A percentile compares a stretch with the other conserved stretches of the same genome.
Conservation (phyloP, 2,329 filamentous ascomycete genomes). For the Exophiala spinifera region DNA sequence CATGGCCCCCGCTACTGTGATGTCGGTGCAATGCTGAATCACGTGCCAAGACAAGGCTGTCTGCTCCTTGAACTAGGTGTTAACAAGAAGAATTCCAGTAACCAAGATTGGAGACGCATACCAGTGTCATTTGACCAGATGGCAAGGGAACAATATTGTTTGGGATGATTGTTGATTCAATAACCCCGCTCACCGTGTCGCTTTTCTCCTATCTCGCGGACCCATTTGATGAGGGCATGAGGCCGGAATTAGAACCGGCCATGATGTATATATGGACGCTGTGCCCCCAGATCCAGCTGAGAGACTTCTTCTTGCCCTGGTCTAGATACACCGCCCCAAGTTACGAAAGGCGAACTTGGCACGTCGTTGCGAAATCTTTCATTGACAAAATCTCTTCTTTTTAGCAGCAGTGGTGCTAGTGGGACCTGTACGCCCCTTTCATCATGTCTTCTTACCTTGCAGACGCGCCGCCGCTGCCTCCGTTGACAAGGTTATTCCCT, state of each 20-base stretch:
- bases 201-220: conserved; percentile 28
- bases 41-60: conserved; percentile 19
- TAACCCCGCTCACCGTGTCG: conserved; percentile 1
- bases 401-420: too few relatives aligned
- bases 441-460: background rate
- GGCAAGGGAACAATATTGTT: background rate
- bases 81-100: background rate
- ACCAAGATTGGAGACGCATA: too few relatives aligned
- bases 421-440: background rate
- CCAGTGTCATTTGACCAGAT: background rate
- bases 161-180: background rate
- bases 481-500: conserved; percentile 42
- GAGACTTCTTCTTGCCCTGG: background rate
- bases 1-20: background rate
- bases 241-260: conserved; percentile 30
- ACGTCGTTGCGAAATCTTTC: background rate
- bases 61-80: background rate
- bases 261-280: conserved; percentile 23
- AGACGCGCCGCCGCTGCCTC: conserved; percentile 31
- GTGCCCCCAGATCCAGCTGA: background rate
- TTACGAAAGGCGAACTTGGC: background rate
- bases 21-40: background rate
- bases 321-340: background rate
- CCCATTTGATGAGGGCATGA: conserved; percentile 11
- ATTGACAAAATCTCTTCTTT: background rate